phyloP scores from a whole-genome alignment of 2,329 filamentous ascomycete species.

The Hypoxylon sp. region DNA sequence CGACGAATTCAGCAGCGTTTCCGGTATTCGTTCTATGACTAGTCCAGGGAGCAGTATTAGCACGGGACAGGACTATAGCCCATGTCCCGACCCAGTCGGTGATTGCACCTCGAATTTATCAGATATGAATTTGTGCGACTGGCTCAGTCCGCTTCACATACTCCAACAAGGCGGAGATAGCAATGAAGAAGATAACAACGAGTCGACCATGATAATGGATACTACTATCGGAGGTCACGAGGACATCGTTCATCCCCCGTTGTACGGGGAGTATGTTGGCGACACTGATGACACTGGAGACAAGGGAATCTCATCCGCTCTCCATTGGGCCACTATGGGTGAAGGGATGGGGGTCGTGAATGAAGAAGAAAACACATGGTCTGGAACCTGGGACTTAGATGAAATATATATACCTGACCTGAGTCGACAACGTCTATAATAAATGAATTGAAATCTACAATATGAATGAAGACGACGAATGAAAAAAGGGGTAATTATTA shows the following conservation, averaged over 20 bases:
- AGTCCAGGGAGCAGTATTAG: constrained; percentile 3
- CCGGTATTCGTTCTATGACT: neutral
- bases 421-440: no score
- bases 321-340: no score
- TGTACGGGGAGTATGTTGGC: constrained; percentile 25
- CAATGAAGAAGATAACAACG: constrained; percentile 41
- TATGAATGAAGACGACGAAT: neutral
- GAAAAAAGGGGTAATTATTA: neutral
- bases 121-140: constrained; percentile 12
- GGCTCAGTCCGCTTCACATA: constrained; percentile 37
- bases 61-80: neutral
- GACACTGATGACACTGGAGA: constrained; percentile 1
- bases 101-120: neutral
- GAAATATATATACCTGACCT: no score
- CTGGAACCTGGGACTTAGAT: no score
- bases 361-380: no score
- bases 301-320: constrained; percentile 18
- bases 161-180: constrained; percentile 36
- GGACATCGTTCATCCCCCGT: constrained; percentile 21
- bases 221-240: constrained; percentile 33
- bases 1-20: constrained; percentile 2
- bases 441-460: no score
- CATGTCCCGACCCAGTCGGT: neutral
- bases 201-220: constrained; percentile 38
- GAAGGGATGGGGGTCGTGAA: no score